Evolutionary conservation across 164 flowering plant species (phyloP).

Genomic region (Akebia trifoliata): DNA sequence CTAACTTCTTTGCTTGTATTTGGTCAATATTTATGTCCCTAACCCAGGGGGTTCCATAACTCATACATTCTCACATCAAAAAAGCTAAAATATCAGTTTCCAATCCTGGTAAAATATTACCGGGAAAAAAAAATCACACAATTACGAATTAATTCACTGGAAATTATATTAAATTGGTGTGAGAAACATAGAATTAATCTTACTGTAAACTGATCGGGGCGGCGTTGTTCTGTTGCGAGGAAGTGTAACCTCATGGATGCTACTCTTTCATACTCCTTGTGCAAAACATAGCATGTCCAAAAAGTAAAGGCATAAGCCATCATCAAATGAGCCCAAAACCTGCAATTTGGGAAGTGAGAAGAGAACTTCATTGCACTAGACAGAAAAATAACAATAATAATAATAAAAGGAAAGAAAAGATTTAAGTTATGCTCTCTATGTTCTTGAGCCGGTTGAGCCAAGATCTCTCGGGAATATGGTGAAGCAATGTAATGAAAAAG

Average conservation of each 20-base stretch:
- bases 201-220: constrained; percentile 89
- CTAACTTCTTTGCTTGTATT: too few relatives aligned
- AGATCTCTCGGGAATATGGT: too few relatives aligned
- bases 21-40: too few relatives aligned
- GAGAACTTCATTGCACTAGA: background rate
- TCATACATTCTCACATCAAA: too few relatives aligned
- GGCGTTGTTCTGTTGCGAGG: constrained; percentile 65
- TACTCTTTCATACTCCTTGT: constrained; percentile 59
- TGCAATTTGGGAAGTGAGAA: constrained; percentile 22
- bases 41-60: too few relatives aligned
- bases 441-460: too few relatives aligned
- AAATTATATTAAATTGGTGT: background rate
- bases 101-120: background rate
- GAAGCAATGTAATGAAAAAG: too few relatives aligned
- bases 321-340: constrained; percentile 78
- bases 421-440: background rate
- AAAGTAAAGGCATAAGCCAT: constrained; percentile 81
- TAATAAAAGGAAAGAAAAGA: background rate
- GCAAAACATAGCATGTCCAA: constrained; percentile 76
- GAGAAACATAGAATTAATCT: constrained; percentile 13
- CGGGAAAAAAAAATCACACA: too few relatives aligned
- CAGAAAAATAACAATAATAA: background rate
- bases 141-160: background rate
- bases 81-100: background rate
- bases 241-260: constrained; percentile 75